A percentile compares a stretch with the other conserved stretches of the same genome.
Evolutionary conservation across 495 filamentous ascomycete species (phyloP).

Genomic region (Lasiosphaeria ovina): DNA sequence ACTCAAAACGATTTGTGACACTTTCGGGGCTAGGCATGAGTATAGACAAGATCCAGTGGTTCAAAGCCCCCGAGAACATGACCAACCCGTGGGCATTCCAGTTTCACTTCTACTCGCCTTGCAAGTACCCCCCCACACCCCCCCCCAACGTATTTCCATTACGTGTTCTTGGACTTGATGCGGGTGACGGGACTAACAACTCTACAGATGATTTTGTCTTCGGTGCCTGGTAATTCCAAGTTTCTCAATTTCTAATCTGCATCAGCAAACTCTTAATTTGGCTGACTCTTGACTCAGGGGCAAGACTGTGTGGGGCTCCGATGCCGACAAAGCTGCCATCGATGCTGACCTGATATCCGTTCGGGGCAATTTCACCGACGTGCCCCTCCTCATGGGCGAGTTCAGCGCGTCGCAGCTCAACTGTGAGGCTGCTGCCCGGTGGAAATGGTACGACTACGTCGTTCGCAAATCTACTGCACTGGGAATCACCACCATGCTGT

Average conservation of each 20-base stretch:
- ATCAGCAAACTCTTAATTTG: not conserved
- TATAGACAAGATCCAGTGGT: slow-evolving; percentile 54
- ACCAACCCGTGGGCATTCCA: slow-evolving; percentile 61
- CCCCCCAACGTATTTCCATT: slow-evolving; percentile 6
- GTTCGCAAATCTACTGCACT: slow-evolving; percentile 46
- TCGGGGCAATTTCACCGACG: slow-evolving; percentile 51
- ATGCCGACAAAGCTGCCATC: slow-evolving; percentile 49
- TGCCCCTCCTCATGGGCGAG: slow-evolving; percentile 60
- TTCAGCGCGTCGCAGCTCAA: slow-evolving; percentile 49
- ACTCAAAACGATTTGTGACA: slow-evolving; percentile 55
- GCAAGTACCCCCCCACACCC: slow-evolving; percentile 14
- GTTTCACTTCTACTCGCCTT: slow-evolving; percentile 64
- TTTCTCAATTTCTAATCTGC: not conserved
- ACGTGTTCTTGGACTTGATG: slow-evolving; percentile 18
- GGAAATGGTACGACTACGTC: slow-evolving; percentile 59
- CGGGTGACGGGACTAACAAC: not conserved
- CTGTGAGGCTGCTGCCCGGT: slow-evolving; percentile 54
- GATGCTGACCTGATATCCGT: slow-evolving; percentile 51
- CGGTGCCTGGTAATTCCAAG: slow-evolving; percentile 33
- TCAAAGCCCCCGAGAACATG: slow-evolving; percentile 46
- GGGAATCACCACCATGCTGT: slow-evolving; percentile 50
- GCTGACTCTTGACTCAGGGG: slow-evolving; percentile 34
- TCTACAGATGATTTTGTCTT: slow-evolving; percentile 47
- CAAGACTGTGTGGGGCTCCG: slow-evolving; percentile 60
- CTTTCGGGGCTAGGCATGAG: slow-evolving; percentile 53